Evolutionary conservation across 345 rosid genomes (phyloP).

Genomic region (Pugionium dolabratum): DNA sequence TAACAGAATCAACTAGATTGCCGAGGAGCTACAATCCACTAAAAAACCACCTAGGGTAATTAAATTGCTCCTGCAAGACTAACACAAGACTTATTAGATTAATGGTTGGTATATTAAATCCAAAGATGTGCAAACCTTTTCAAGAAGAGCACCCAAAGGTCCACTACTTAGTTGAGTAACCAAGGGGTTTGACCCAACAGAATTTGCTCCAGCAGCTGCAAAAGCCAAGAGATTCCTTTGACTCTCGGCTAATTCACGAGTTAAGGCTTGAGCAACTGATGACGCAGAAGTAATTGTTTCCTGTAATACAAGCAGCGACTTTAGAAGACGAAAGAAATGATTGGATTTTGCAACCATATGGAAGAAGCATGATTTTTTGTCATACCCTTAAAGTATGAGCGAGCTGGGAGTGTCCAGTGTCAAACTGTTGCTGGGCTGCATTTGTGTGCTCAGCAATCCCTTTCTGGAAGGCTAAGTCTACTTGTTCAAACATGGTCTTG

Average conservation of each 20-base stretch:
- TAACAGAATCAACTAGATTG: slow-evolving; percentile 12
- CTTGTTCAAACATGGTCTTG: slow-evolving; percentile 89
- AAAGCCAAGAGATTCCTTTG: slow-evolving; percentile 71
- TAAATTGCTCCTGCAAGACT: slow-evolving; percentile 1
- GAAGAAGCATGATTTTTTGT: slow-evolving; percentile 21
- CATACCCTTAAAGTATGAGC: slow-evolving; percentile 74
- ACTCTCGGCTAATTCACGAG: slow-evolving; percentile 78
- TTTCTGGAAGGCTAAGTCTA: slow-evolving; percentile 76
- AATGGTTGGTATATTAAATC: neutral
- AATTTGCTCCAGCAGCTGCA: slow-evolving; percentile 68
- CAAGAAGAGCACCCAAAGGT: slow-evolving; percentile 59
- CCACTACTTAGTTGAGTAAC: slow-evolving; percentile 65
- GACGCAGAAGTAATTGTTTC: slow-evolving; percentile 76
- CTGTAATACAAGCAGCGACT: slow-evolving; percentile 45
- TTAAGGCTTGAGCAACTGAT: slow-evolving; percentile 61
- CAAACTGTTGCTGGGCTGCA: slow-evolving; percentile 73
- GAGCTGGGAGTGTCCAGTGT: slow-evolving; percentile 66
- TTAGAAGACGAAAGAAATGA: neutral
- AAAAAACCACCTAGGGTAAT: slow-evolving; percentile 12
- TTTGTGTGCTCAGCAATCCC: slow-evolving; percentile 76
- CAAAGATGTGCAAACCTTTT: slow-evolving; percentile 51
- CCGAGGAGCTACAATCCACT: slow-evolving; percentile 14
- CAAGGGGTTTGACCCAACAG: slow-evolving; percentile 53
- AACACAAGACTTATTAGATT: slow-evolving; percentile 11
- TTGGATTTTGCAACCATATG: slow-evolving; percentile 3